Conservation (phyloP, 2,329 filamentous ascomycete genomes). For the Talaromyces sp. region DNA sequence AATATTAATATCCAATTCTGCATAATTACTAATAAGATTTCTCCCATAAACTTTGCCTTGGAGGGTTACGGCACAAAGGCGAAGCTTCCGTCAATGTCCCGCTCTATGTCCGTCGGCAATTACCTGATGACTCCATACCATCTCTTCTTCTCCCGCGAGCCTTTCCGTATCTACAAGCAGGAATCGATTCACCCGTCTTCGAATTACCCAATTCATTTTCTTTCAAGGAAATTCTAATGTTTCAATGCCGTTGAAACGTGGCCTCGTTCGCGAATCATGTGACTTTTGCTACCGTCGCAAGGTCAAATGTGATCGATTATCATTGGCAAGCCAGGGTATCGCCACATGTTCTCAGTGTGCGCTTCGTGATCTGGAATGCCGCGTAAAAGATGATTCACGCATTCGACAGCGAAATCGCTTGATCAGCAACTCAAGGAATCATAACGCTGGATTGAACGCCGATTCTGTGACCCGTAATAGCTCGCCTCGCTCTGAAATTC, state of each 20-base stretch:
- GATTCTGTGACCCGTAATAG: not conserved
- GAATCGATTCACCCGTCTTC: not conserved
- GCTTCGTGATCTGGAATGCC: not conserved
- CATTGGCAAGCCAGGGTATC: not conserved
- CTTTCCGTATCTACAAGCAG: not conserved
- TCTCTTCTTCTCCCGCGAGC: not conserved
- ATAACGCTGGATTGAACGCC: not conserved
- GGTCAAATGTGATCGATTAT: not conserved
- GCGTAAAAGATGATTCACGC: not conserved
- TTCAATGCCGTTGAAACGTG: not conserved
- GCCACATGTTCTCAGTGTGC: not conserved
- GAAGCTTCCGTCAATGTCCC: not conserved
- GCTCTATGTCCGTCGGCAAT: not conserved
- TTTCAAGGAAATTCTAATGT: not conserved
- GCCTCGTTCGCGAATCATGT: not conserved
- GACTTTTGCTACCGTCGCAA: slow-evolving; percentile 1
- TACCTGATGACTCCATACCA: not conserved
- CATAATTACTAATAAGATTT: not conserved
- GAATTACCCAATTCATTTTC: not conserved
- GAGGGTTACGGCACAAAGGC: not conserved
- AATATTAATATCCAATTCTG: not conserved
- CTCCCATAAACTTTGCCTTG: not conserved
- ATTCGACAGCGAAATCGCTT: not conserved
- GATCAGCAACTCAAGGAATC: not conserved
- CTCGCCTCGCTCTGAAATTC: not conserved